These are phyloP conservation scores for Cladosporium velox DNA, from an alignment of 2,329 filamentous ascomycete species.

Conservation along the genomic window DNA sequence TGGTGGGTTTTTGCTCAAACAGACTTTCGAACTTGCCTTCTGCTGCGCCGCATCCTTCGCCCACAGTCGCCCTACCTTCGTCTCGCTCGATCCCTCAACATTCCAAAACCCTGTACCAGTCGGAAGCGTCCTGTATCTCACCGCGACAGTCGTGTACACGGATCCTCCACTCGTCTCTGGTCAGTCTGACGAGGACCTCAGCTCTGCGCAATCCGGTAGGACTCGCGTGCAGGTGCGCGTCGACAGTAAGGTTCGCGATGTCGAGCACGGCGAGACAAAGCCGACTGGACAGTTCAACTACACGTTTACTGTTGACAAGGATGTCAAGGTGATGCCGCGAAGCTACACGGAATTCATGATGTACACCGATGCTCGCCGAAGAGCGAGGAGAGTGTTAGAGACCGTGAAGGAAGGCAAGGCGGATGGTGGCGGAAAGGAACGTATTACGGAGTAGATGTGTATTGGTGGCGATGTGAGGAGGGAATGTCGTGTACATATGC, in stretches of 20 bases:
- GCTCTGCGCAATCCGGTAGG: conserved; percentile 23
- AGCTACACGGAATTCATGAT: conserved; percentile 66
- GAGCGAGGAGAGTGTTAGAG: conserved; percentile 55
- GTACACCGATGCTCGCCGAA: conserved; percentile 62
- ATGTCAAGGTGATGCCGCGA: conserved; percentile 66
- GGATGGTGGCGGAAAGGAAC: conserved; percentile 32
- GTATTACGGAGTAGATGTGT: conserved; percentile 33
- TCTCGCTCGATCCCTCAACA: conserved; percentile 71
- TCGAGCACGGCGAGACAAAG: conserved; percentile 68
- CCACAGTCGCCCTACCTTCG: conserved; percentile 68
- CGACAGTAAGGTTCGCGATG: conserved; percentile 70
- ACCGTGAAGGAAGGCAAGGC: conserved; percentile 39
- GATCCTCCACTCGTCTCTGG: conserved; percentile 57
- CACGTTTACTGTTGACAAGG: conserved; percentile 66
- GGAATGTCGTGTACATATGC: not conserved
- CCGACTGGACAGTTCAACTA: conserved; percentile 76
- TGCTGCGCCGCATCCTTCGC: conserved; percentile 72
- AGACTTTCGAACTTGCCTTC: conserved; percentile 75
- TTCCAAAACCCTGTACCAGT: conserved; percentile 76
- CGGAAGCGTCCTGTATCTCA: conserved; percentile 73
- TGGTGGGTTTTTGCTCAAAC: conserved; percentile 72
- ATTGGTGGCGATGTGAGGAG: not conserved
- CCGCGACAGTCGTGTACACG: conserved; percentile 70
- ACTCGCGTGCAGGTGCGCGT: conserved; percentile 70
- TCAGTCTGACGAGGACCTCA: conserved; percentile 35